Evolutionary conservation across 2,329 filamentous ascomycete genomes (phyloP).

Genomic region (Decorospora gaudefroyi): DNA sequence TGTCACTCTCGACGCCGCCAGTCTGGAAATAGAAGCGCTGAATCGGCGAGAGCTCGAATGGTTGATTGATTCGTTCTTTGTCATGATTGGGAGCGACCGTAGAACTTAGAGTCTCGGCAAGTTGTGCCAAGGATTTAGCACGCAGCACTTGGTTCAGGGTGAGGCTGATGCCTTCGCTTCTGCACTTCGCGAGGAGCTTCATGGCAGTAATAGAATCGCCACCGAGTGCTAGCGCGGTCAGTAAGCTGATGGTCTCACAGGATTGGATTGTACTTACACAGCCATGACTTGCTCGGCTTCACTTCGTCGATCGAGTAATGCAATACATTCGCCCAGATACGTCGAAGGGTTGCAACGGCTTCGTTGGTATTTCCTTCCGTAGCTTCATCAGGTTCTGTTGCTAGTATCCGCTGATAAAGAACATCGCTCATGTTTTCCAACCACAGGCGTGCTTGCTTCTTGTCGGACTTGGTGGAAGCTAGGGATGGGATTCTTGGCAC

Average conservation of each 20-base stretch:
- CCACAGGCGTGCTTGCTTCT: constrained; percentile 50
- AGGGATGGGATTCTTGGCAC: constrained; percentile 41
- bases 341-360: constrained; percentile 27
- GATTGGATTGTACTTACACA: constrained; percentile 26
- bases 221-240: constrained; percentile 31
- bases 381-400: constrained; percentile 38
- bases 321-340: constrained; percentile 52
- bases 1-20: constrained; percentile 36
- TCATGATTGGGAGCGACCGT: constrained; percentile 9
- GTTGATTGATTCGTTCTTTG: constrained; percentile 32
- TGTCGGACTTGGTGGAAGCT: constrained; percentile 39
- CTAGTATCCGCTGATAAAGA: constrained; percentile 49
- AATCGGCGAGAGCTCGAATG: constrained; percentile 53
- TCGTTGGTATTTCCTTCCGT: constrained; percentile 18
- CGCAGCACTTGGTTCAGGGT: constrained; percentile 41
- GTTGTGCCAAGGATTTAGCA: constrained; percentile 38
- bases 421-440: constrained; percentile 50
- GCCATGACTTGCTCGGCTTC: constrained; percentile 36
- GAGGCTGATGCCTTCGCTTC: constrained; percentile 39
- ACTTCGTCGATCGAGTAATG: constrained; percentile 40
- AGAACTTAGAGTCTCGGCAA: constrained; percentile 28
- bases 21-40: constrained; percentile 53
- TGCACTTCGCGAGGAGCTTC: constrained; percentile 39
- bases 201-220: constrained; percentile 44
- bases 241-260: background rate